These are phyloP conservation scores for Colletotrichum ledebouriae DNA, from an alignment of 2,329 filamentous ascomycete species.

Conservation along the genomic window DNA sequence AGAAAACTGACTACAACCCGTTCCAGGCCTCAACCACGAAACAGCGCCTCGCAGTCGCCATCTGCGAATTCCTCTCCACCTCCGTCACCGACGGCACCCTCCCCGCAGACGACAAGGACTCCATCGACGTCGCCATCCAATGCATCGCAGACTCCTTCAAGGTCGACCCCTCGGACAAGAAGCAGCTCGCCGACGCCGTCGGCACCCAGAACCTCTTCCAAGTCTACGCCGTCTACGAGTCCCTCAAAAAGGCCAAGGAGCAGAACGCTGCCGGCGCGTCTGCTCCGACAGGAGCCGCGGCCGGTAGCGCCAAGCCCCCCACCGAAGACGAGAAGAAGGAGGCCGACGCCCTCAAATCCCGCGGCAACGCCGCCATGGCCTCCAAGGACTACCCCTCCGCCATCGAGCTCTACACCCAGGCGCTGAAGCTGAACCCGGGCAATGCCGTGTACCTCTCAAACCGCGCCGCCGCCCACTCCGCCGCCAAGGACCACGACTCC, in stretches of 20 bases:
- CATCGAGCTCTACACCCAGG: conserved; percentile 89
- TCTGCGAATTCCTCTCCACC: conserved; percentile 92
- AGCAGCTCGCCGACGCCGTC: conserved; percentile 80
- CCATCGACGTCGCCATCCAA: conserved; percentile 92
- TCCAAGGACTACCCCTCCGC: conserved; percentile 89
- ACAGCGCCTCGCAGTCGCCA: conserved; percentile 94
- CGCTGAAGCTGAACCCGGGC: conserved; percentile 81
- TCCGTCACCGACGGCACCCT: conserved; percentile 92
- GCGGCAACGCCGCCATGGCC: conserved; percentile 95
- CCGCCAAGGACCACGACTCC: conserved; percentile 84
- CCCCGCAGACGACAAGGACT: conserved; percentile 88
- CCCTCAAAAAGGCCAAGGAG: conserved; percentile 75
- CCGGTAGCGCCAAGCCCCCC: conserved; percentile 51
- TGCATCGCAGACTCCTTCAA: conserved; percentile 97
- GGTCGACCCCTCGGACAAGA: conserved; percentile 84
- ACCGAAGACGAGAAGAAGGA: conserved; percentile 77
- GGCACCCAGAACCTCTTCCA: conserved; percentile 88
- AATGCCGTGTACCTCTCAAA: conserved; percentile 99
- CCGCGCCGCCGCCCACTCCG: conserved; percentile 93
- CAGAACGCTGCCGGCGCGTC: conserved; percentile 1
- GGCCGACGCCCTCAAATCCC: conserved; percentile 88
- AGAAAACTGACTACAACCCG: neutral
- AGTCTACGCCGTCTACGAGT: conserved; percentile 97
- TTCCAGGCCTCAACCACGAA: conserved; percentile 64
- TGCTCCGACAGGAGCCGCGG: conserved; percentile 50